These are phyloP conservation scores for Colletotrichum aenigma DNA, from an alignment of 2,329 filamentous ascomycete genomes.

Conservation along the genomic window DNA sequence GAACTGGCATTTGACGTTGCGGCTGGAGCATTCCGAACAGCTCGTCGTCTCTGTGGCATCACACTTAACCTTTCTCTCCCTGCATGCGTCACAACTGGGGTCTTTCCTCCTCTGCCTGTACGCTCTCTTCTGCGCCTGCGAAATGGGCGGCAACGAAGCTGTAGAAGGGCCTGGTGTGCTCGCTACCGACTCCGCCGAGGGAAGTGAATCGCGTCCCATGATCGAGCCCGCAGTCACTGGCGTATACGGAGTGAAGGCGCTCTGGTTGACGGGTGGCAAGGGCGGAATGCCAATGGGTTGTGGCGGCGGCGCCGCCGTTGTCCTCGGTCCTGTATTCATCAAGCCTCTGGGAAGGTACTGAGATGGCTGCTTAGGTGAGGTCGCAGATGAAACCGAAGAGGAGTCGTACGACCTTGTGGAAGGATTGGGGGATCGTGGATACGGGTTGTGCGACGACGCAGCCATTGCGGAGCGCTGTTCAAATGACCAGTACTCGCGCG, in stretches of 20 bases:
- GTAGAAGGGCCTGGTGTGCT: slow-evolving; percentile 56
- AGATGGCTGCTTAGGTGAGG: slow-evolving; percentile 60
- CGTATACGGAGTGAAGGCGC: slow-evolving; percentile 57
- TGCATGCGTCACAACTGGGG: slow-evolving; percentile 95
- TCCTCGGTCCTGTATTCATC: slow-evolving; percentile 56
- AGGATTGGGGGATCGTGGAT: slow-evolving; percentile 65
- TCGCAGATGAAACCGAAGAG: slow-evolving; percentile 65
- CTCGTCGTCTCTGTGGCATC: slow-evolving; percentile 96
- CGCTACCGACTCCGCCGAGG: slow-evolving; percentile 61
- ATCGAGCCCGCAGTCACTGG: slow-evolving; percentile 52
- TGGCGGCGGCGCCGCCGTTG: slow-evolving; percentile 51
- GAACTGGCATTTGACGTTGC: slow-evolving; percentile 97
- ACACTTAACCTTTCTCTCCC: slow-evolving; percentile 86
- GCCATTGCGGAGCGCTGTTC: slow-evolving; percentile 23
- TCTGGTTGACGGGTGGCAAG: slow-evolving; percentile 50
- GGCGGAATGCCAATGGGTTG: slow-evolving; percentile 60
- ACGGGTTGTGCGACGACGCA: slow-evolving; percentile 54
- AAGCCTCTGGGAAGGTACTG: slow-evolving; percentile 55
- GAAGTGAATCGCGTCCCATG: slow-evolving; percentile 64
- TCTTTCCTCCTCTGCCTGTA: slow-evolving; percentile 96
- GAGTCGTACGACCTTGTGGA: slow-evolving; percentile 68
- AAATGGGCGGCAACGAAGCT: slow-evolving; percentile 35
- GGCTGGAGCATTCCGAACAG: slow-evolving; percentile 96
- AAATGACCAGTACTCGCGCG: slow-evolving; percentile 33
- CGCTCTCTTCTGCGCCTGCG: slow-evolving; percentile 83